Base-by-base conservation (phyloP, 768 basidiomycete genomes). In the Trametes meyenii region DNA sequence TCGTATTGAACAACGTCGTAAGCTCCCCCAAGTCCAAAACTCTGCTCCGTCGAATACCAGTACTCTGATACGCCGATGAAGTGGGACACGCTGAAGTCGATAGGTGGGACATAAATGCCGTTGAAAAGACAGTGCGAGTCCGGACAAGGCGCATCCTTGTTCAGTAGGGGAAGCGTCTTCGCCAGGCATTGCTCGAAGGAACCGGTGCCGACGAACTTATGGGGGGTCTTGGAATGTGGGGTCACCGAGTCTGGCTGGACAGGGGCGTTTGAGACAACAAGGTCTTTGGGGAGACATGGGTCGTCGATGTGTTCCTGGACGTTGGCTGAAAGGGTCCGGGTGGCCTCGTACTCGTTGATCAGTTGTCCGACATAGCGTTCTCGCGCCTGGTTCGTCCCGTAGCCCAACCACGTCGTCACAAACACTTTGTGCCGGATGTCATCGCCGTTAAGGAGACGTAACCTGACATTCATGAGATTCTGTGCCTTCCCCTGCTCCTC, bases 31-130 rank as follows among this genome's bases (percentile, higher is more conserved):
- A 98, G 82, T 1, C 92, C 93, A 68, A 97, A 94, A 50, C 98
- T 90, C 73, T 98, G 95, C 68, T 99, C 95, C 11, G 95, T 94
- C 24, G 96, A 98, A 75, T 98, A 98, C 96, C 96, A 99, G 73
- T 98, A 99, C 74, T 99, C 97, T 14, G 94, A 96, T 40, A 99
- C 88, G 3, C 97, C 97, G 67, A 99, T 97, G 73, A 98, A 99
- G 57, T 89, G 90, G 13, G 92, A 93, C 36, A 88, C 92, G 40
- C 85, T 84, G 73, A 98, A 99, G 76, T 98, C 93, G 70, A 98
- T 98, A 1, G 87, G 84, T 6, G 97, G 96, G 13, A 95, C 95
- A 48, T 94, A 88, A 0, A 98, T 85, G 21, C 96, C 97, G 68
- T 96, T 90, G 83, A 98, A 98, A 16, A 96, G 82, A 75, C 96